Conservation (phyloP, 768 basidiomycete genomes). For the Cystofilobasidium capitatum region DNA sequence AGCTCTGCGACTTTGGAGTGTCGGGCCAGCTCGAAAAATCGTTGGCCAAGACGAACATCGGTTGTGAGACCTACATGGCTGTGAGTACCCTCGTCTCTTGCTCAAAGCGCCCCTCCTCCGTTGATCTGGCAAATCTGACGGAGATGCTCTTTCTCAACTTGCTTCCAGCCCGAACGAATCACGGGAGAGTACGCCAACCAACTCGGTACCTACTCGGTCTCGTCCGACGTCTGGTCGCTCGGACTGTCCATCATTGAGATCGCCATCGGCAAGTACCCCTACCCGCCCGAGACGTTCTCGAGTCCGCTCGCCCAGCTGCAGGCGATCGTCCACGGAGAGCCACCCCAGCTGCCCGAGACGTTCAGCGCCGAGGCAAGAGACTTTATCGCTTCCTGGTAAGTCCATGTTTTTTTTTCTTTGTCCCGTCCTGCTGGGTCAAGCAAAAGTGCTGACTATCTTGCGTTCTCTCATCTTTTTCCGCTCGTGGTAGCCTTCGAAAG, state of each 20-base stretch:
- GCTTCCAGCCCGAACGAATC: conserved; percentile 77
- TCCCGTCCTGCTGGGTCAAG: too few relatives aligned
- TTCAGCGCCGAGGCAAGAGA: conserved; percentile 64
- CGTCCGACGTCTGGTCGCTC: conserved; percentile 92
- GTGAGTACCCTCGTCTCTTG: conserved; percentile 46
- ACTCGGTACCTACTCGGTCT: conserved; percentile 82
- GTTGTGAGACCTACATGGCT: conserved; percentile 98
- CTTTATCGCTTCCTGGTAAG: conserved; percentile 65
- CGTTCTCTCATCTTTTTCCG: too few relatives aligned
- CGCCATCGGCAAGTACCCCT: conserved; percentile 78
- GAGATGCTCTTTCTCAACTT: conserved; percentile 14
- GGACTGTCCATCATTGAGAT: conserved; percentile 91
- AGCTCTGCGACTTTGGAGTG: conserved; percentile 97
- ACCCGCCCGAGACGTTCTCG: conserved; percentile 91
- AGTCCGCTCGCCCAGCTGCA: conserved; percentile 94
- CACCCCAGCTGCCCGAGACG: conserved; percentile 68
- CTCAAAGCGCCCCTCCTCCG: background rate
- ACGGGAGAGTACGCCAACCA: conserved; percentile 83
- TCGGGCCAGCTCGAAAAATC: conserved; percentile 94
- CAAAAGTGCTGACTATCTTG: too few relatives aligned
- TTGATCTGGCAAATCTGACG: background rate
- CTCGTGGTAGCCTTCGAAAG: conserved; percentile 60
- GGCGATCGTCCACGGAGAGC: conserved; percentile 93
- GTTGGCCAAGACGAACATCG: conserved; percentile 95
- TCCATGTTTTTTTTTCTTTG: background rate